Evolutionary conservation across 1,284 basidiomycete species (phyloP), one percentile per base, ranked within the genome.

Genomic region (Pisolithus thermaeus): DNA sequence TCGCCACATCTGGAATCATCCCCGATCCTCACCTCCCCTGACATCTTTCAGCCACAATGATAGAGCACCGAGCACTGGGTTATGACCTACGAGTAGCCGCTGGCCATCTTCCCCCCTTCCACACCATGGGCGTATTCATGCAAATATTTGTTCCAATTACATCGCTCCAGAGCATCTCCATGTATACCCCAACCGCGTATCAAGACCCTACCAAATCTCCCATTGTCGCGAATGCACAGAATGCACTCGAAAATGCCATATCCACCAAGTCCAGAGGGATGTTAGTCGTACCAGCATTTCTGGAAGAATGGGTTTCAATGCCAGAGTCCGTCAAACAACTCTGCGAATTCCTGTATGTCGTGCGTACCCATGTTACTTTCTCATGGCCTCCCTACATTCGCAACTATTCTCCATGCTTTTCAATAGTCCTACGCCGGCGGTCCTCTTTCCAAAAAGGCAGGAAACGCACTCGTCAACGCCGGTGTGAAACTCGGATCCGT

Each of bases 371-470:
- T 18, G 8, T 6, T 7, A 16, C 20, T 28, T 36, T 50, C 39
- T 5, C 25, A 18, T 35, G 18, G 18, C 16, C 8, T 5, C 43
- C 32, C 3, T 20, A 4, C n/a, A 9, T 3, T n/a, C 12, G 11
- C 30, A 38, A 14, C 12, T 14, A 35, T 41, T 44, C 20, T 30
- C 28, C 35, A n/a, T 38, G n/a, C 38, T 32, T 22, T 22, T 6
- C 32, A 6, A 43, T 25, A 57, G 56, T 20, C 44, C 3, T 56
- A 32, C 22, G 55, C 49, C 3, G 56, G 56, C 11, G 55, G 56
- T 0, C 52, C 56, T 12, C 47, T 58, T 14, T 38, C 56, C 1
- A 40, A 38, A 20, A 58, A 53, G 32, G 46, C 41, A 11, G 56
- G 56, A 2, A 49, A 53, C 18, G 36, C 32, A 8, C 39, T 57